Evolutionary conservation across 164 flowering plant species (phyloP), one percentile per base, ranked within the genome.

Genomic region (Vitis labrusca): DNA sequence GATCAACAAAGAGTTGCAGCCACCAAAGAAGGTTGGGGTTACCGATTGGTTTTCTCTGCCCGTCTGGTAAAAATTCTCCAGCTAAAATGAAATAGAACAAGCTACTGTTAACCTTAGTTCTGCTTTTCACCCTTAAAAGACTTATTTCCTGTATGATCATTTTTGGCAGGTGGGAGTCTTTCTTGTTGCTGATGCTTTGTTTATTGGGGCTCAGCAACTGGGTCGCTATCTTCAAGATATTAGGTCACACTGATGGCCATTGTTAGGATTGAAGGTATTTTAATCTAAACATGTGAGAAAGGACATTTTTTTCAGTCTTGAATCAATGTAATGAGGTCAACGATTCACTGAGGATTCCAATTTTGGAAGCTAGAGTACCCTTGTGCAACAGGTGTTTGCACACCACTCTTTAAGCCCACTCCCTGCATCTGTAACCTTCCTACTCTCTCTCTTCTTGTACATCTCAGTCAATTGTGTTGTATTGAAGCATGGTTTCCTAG

Each of bases 1-100:
- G 99, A 95, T 81, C 98, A 91, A 76, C 99, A 95, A 78, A 84
- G 98, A 83, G 91, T 78, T 75, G 86, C 83, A 66, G 94, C 92
- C 68, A 88, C 93, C 53, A 95, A 82, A 78, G 97, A 95, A 86
- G 97, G 98, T 68, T 88, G 91, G 97, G 80, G 83, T 51, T 93
- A 91, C 66, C 82, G 93, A 69, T 71, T 93, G 60, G 75, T 87
- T 56, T 93, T 81, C 81, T 84, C 99, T 74, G 97, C 89, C 13
- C 93, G 98, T 66, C 70, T 95, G 94, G 99, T 95, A 89, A 72
- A 64, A 60, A 17, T 56, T 23, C 52, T 52, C 29, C 64, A 37
- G 44, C 44, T 37, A 37, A 8, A 37, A 37, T 37, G 5, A 37
- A 37, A 37, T 37, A 53, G 47, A 51, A 58, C 32, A 14, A 48